A percentile compares a stretch with the other conserved stretches of the same genome.
Evolutionary conservation across 352 stramenopile genomes (phyloP).

Genomic region (Phytophthora melonis): DNA sequence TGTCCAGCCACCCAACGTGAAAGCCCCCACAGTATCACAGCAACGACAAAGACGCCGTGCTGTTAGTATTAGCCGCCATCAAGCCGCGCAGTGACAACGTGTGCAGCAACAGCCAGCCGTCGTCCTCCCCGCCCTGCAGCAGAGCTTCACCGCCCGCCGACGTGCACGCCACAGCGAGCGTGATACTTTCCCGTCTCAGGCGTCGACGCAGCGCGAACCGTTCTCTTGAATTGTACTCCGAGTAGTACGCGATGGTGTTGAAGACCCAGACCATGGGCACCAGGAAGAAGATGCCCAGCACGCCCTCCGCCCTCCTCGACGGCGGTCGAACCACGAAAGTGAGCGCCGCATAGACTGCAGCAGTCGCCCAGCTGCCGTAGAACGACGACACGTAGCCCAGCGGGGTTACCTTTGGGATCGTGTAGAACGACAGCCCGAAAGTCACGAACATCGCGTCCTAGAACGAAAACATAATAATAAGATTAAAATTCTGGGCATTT

Average conservation of each 20-base stretch:
- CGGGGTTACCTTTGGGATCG: constrained; percentile 86
- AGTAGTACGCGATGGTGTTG: constrained; percentile 89
- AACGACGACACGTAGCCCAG: constrained; percentile 81
- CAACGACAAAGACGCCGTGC: constrained; percentile 64
- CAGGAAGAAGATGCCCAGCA: constrained; percentile 75
- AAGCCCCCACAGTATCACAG: constrained; percentile 78
- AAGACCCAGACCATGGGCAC: constrained; percentile 84
- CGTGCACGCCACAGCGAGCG: constrained; percentile 73
- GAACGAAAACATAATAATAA: not conserved
- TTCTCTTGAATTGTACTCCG: constrained; percentile 85
- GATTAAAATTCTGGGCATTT: constrained; percentile 9
- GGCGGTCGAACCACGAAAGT: constrained; percentile 68
- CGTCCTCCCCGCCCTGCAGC: constrained; percentile 37
- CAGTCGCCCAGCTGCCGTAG: constrained; percentile 75
- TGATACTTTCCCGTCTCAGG: constrained; percentile 82
- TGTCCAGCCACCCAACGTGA: constrained; percentile 78
- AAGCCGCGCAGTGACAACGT: constrained; percentile 40
- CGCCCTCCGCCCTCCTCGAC: constrained; percentile 48
- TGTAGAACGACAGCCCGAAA: constrained; percentile 88
- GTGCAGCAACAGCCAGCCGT: constrained; percentile 43
- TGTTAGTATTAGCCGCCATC: constrained; percentile 47
- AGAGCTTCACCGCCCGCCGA: constrained; percentile 39
- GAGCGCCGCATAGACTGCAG: constrained; percentile 61
- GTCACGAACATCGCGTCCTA: constrained; percentile 87
- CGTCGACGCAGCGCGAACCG: constrained; percentile 76